Percentiles rank a stretch among this genome's conserved stretches.
Conservation (phyloP, 2,329 filamentous ascomycete genomes). For the Hymenoscyphus fraxineus region DNA sequence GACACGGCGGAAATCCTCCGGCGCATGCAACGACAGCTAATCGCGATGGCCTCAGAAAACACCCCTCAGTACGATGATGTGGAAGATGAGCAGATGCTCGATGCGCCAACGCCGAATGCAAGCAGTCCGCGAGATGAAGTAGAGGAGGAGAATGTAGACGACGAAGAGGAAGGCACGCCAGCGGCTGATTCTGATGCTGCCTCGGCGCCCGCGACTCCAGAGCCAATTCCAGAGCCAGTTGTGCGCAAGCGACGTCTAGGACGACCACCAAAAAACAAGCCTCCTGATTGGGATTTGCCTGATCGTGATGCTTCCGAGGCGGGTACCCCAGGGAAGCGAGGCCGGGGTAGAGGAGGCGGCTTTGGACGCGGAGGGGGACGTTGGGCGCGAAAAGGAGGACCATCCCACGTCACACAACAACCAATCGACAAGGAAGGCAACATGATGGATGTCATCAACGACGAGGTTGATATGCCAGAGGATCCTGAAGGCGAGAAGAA, state of each 20-base stretch:
- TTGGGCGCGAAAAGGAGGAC: slow-evolving; percentile 64
- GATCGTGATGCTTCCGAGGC: slow-evolving; percentile 49
- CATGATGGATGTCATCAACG: slow-evolving; percentile 82
- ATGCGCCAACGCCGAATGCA: slow-evolving; percentile 34
- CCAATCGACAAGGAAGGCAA: slow-evolving; percentile 93
- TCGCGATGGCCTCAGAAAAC: slow-evolving; percentile 39
- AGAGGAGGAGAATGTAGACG: slow-evolving; percentile 45
- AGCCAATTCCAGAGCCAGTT: slow-evolving; percentile 44
- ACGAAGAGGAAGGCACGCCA: slow-evolving; percentile 43
- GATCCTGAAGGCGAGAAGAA: slow-evolving; percentile 88
- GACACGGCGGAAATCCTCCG: slow-evolving; percentile 13
- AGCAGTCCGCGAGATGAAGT: slow-evolving; percentile 28
- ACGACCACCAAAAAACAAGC: slow-evolving; percentile 78
- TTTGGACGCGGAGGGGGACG: slow-evolving; percentile 54
- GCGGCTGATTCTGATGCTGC: slow-evolving; percentile 49
- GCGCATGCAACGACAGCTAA: slow-evolving; percentile 16
- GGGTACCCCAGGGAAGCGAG: slow-evolving; percentile 48
- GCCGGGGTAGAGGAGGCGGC: slow-evolving; percentile 57
- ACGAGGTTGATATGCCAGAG: slow-evolving; percentile 85
- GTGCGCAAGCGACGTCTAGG: slow-evolving; percentile 74
- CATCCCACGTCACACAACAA: slow-evolving; percentile 74
- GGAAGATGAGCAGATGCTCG: slow-evolving; percentile 45
- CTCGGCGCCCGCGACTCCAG: slow-evolving; percentile 34
- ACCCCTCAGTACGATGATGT: slow-evolving; percentile 44
- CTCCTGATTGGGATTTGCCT: slow-evolving; percentile 67